Conservation (phyloP, 208 protist species). For the Vickermania spadyakhi region DNA sequence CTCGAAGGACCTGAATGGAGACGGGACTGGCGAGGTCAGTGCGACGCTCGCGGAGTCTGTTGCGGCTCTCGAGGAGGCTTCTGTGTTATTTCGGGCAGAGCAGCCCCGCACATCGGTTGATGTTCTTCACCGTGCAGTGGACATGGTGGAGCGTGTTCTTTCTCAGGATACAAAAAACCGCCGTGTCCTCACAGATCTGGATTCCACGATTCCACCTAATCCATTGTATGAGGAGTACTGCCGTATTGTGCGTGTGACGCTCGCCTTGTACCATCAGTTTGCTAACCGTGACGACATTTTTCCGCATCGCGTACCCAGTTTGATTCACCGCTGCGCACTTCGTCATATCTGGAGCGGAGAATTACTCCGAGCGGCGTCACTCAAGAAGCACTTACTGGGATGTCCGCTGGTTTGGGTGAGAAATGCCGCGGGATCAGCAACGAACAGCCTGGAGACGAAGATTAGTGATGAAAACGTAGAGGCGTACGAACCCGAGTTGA, state of each 20-base stretch:
- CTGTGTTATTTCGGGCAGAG: background rate
- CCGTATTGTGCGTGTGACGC: slow-evolving; percentile 7
- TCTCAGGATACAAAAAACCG: background rate
- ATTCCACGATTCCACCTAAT: background rate
- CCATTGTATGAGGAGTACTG: background rate
- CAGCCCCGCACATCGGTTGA: background rate
- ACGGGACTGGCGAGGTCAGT: background rate
- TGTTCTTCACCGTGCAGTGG: slow-evolving; percentile 6
- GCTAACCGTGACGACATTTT: slow-evolving; percentile 7
- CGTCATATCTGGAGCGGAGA: slow-evolving; percentile 9
- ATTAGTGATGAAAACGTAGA: slow-evolving; percentile 8
- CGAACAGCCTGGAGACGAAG: slow-evolving; percentile 2
- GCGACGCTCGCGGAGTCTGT: background rate
- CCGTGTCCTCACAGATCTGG: background rate
- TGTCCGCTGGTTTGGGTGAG: too few species aligned
- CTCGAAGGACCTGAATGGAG: slow-evolving; percentile 5
- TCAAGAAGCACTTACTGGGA: background rate
- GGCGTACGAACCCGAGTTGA: slow-evolving; percentile 30
- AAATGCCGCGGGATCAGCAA: background rate
- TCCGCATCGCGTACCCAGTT: slow-evolving; percentile 8
- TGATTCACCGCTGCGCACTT: slow-evolving; percentile 16
- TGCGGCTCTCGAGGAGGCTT: background rate
- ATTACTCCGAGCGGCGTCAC: background rate
- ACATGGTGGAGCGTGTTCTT: slow-evolving; percentile 12
- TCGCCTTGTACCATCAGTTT: slow-evolving; percentile 12